Evolutionary conservation across 495 filamentous ascomycete genomes (phyloP).

Genomic region (Talaromyces adpressus): DNA sequence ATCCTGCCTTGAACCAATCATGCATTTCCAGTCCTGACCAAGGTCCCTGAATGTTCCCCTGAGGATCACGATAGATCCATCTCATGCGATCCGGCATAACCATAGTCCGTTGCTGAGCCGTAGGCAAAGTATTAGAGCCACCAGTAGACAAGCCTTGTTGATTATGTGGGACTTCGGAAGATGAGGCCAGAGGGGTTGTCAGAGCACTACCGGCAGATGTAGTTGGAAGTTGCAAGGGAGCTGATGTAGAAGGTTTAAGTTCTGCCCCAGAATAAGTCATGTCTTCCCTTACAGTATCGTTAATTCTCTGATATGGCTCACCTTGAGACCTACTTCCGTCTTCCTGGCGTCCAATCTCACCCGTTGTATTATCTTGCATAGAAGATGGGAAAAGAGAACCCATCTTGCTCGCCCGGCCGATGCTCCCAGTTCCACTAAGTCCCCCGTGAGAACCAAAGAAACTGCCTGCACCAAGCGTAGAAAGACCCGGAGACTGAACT

Average conservation of each 20-base stretch:
- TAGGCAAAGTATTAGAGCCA: constrained; percentile 42
- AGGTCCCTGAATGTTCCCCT: constrained; percentile 84
- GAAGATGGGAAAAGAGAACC: constrained; percentile 78
- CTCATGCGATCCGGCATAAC: constrained; percentile 99
- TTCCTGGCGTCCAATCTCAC: constrained; percentile 43
- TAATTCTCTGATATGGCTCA: constrained; percentile 6
- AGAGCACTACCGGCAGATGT: constrained; percentile 35
- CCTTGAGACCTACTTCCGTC: constrained; percentile 25
- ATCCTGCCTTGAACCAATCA: constrained; percentile 98
- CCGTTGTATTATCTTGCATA: constrained; percentile 82
- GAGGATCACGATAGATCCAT: constrained; percentile 96
- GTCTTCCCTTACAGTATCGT: neutral
- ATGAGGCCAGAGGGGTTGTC: constrained; percentile 22
- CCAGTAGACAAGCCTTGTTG: constrained; percentile 20
- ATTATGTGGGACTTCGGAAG: constrained; percentile 20
- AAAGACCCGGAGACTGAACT: constrained; percentile 66
- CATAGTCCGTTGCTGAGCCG: constrained; percentile 77
- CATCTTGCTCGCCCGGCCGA: constrained; percentile 73
- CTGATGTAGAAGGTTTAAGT: constrained; percentile 23
- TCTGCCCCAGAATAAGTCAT: neutral
- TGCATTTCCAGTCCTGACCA: constrained; percentile 98
- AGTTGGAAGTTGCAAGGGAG: constrained; percentile 33
- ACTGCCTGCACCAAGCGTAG: constrained; percentile 49
- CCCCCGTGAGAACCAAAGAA: constrained; percentile 45
- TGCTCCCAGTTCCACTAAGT: constrained; percentile 40